These are phyloP conservation scores for Curvularia spicifera DNA, from an alignment of 2,329 filamentous ascomycete species.

Conservation along the genomic window DNA sequence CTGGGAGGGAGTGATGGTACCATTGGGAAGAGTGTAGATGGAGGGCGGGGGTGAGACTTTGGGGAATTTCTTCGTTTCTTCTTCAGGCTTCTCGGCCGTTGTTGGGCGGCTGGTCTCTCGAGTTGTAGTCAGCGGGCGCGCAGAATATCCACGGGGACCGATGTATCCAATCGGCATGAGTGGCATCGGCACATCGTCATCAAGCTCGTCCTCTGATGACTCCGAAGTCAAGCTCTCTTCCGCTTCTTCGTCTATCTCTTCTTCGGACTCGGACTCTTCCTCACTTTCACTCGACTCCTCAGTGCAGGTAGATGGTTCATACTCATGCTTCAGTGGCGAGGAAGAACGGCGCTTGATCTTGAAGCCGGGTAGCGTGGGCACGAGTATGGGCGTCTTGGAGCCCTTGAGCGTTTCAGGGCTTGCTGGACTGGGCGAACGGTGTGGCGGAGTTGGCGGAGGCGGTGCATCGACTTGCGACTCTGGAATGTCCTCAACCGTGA, in stretches of 20 bases:
- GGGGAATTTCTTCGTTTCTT: slow-evolving; percentile 49
- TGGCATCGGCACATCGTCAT: slow-evolving; percentile 54
- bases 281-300: slow-evolving; percentile 66
- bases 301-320: slow-evolving; percentile 80
- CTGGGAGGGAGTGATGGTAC: slow-evolving; percentile 76
- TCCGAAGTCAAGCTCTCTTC: slow-evolving; percentile 55
- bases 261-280: slow-evolving; percentile 54
- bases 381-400: slow-evolving; percentile 55
- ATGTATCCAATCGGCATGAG: slow-evolving; percentile 42
- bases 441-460: slow-evolving; percentile 56
- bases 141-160: slow-evolving; percentile 26
- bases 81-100: slow-evolving; percentile 20
- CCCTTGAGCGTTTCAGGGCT: slow-evolving; percentile 55
- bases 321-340: slow-evolving; percentile 96
- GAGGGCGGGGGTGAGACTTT: slow-evolving; percentile 52
- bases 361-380: slow-evolving; percentile 55
- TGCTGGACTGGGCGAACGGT: slow-evolving; percentile 59
- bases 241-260: slow-evolving; percentile 57
- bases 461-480: slow-evolving; percentile 29
- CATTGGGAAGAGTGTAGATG: slow-evolving; percentile 48
- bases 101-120: slow-evolving; percentile 19
- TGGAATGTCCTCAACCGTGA: slow-evolving; percentile 20
- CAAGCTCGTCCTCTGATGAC: slow-evolving; percentile 64
- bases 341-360: slow-evolving; percentile 73
- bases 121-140: slow-evolving; percentile 20